Base-by-base conservation (phyloP, 2,329 filamentous ascomycete species). In the Alternaria angustiovoidea region DNA sequence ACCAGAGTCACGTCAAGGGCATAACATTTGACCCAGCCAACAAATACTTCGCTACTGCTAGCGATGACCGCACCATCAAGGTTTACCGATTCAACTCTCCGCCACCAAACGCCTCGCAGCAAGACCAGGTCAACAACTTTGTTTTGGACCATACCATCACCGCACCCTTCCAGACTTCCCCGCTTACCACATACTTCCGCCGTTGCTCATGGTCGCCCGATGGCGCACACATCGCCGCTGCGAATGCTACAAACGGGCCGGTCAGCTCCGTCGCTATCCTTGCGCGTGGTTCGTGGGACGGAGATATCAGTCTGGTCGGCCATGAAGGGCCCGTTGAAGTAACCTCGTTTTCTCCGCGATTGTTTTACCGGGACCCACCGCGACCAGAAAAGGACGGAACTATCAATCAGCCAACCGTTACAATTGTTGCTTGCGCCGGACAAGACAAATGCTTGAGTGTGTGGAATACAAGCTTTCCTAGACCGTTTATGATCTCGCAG, bases 1-100 rank as follows among this genome's bases (percentile, higher is more conserved):
- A 99, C 79, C 93, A 96, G 78, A 97, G 93, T 77, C 96, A 98
- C 77, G 95, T 99, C 81, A 99, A 99, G 79, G 95, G 96, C 63
- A 96, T 99, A 72, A 97, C 94, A 0, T 99, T 99, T 75, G 95
- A 99, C 75, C 95, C 95, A 0, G 95, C 95, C 42, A 98, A 98
- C 82, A 99, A 98, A 77, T 99, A 97, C 83, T 99, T 99, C 79
- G 95, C 96, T 16, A 99, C 96, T 0, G 94, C 96, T 2, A 97
- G 93, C 80, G 95, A 99, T 78, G 95, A 99, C 79, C 89, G 95
- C 61, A 94, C 93, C 2, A 96, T 99, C 80, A 96, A 96, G 78
- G 92, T 99, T 71, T 98, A 96, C 80, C 89, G 94, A 60, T 99
- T 97, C 78, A 97, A 92, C 2, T 91, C 94, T 1, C 77, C 95